These are phyloP conservation scores for Berkeleyomyces basicola DNA, from an alignment of 2,329 filamentous ascomycete genomes.

Conservation along the genomic window DNA sequence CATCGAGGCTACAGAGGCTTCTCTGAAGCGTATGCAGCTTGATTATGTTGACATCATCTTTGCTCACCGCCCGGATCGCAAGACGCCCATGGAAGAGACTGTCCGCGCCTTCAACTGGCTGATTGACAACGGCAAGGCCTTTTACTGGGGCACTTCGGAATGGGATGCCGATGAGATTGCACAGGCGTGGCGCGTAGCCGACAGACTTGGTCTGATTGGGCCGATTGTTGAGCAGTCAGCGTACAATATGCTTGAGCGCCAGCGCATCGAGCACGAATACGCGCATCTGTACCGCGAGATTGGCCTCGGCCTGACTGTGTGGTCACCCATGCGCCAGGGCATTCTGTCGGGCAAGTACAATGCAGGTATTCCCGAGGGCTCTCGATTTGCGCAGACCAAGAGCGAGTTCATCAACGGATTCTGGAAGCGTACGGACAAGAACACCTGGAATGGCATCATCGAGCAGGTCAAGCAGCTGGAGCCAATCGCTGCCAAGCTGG, in stretches of 20 bases:
- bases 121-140: constrained; percentile 48
- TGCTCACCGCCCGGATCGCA: constrained; percentile 49
- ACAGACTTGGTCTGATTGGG: constrained; percentile 42
- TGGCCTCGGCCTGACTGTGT: constrained; percentile 46
- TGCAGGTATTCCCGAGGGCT: constrained; percentile 37
- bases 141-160: constrained; percentile 57
- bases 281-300: constrained; percentile 41
- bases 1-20: constrained; percentile 45
- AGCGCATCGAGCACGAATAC: constrained; percentile 48
- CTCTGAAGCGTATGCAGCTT: constrained; percentile 40
- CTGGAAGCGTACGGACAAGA: constrained; percentile 33
- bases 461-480: constrained; percentile 42
- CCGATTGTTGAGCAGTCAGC: constrained; percentile 50
- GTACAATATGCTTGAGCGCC: constrained; percentile 46
- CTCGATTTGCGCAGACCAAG: constrained; percentile 38
- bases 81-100: constrained; percentile 54
- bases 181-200: constrained; percentile 43
- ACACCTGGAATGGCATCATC: constrained; percentile 38
- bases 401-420: constrained; percentile 39
- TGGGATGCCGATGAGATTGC: constrained; percentile 51
- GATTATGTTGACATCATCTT: constrained; percentile 53
- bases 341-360: constrained; percentile 53
- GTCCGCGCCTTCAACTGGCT: constrained; percentile 56
- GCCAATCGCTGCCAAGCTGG: constrained; percentile 48
- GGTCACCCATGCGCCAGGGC: constrained; percentile 40